Base-by-base conservation (phyloP, 768 basidiomycete genomes). In the Pulveroboletus sp. region DNA sequence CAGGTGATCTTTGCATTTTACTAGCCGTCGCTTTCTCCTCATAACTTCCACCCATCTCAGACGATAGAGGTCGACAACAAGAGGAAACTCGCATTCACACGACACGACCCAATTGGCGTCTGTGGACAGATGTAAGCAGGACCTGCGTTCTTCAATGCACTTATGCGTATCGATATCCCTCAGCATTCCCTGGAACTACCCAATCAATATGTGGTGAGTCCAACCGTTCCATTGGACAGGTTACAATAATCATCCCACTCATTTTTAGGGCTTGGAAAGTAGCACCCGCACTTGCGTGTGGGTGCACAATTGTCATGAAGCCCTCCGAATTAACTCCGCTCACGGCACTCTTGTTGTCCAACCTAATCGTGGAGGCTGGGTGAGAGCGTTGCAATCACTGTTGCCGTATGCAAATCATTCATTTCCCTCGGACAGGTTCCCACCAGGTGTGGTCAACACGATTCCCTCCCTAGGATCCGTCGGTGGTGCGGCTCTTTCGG, bases 251-350 rank as follows among this genome's bases (percentile, higher is more conserved):
- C 34, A 47, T 45, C 24, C 34, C 26, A 56, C 43, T 47, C 17
- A 24, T 23, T 29, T n/a, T 30, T 46, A 86, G 84, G 82, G 71
- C 85, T 23, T 94, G 93, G 93, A 96, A 97, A 70, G 81, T 95
- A 39, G 93, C 88, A 10, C 94, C 93, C 9, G 92, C 93, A 13
- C 79, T 97, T 48, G 92, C 93, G 8, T 81, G 82, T 46, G 93
- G 94, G 30, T 94, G 92, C 70, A 91, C 90, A 20, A 85, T 95
- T 62, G 86, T 97, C 60, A 88, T 98, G 85, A 97, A 96, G 68
- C 91, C 93, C 3, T 93, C 89, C 13, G 92, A 94, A 68, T 64
- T 91, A 46, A 90, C 87, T 1, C 89, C 90, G 11, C 73, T 93
- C 42, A 88, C 90, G 22, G 89, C 89, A 8, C 74, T 93, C 56